A percentile compares a stretch with the other conserved stretches of the same genome.
Evolutionary conservation across 768 basidiomycete species (phyloP).

Genomic region (Suillus plorans): DNA sequence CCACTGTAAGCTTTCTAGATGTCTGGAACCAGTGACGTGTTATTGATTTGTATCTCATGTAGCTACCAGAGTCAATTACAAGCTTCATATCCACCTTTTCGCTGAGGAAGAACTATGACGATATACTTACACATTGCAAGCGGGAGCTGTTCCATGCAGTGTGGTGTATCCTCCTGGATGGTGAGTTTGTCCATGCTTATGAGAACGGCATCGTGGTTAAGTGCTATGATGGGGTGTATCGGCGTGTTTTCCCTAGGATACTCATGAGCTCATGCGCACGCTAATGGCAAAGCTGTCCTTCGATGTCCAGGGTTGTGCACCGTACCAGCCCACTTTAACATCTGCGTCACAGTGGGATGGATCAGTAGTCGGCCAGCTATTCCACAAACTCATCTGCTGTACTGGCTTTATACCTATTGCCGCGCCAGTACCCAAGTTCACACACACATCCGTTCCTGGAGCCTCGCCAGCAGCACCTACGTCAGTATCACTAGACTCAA

Average conservation of each 20-base stretch:
- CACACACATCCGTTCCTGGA: not conserved
- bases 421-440: not conserved
- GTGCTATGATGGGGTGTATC: too few species aligned
- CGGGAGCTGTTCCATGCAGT: too few species aligned
- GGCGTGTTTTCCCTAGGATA: too few species aligned
- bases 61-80: too few species aligned
- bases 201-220: too few species aligned
- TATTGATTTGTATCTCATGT: too few species aligned
- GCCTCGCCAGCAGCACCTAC: not conserved
- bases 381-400: slow-evolving; percentile 43
- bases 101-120: too few species aligned
- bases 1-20: slow-evolving; percentile 25
- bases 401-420: slow-evolving; percentile 41
- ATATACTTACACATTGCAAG: too few species aligned
- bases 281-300: slow-evolving; percentile 20
- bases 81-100: too few species aligned
- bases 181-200: too few species aligned
- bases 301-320: slow-evolving; percentile 19
- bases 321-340: slow-evolving; percentile 15
- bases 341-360: slow-evolving; percentile 22
- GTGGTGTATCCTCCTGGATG: too few species aligned
- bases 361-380: slow-evolving; percentile 35
- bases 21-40: too few species aligned
- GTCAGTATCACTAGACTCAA: not conserved
- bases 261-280: slow-evolving; percentile 22